Evolutionary conservation across 805 yeast genomes (phyloP).

Genomic region (Limtongia smithiae): DNA sequence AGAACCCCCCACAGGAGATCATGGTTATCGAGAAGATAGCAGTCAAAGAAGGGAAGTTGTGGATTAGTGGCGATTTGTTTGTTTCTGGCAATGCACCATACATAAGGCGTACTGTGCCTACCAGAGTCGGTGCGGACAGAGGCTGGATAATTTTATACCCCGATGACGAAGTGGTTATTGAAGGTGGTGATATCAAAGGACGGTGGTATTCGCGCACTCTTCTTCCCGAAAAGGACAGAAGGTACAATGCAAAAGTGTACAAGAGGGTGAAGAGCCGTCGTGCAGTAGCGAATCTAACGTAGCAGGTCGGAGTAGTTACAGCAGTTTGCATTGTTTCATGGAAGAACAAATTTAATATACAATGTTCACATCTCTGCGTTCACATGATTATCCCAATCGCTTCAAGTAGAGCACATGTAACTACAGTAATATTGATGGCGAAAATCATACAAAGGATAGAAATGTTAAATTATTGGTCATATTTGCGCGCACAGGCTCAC

Average conservation of each 20-base stretch:
- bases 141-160: not conserved
- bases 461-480: too few species aligned
- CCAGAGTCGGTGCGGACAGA: not conserved
- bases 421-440: too few species aligned
- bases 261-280: not conserved
- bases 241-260: not conserved
- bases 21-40: conserved; percentile 13
- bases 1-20: too few species aligned
- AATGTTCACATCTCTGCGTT: too few species aligned
- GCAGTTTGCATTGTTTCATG: too few species aligned
- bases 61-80: not conserved
- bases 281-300: not conserved
- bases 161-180: not conserved
- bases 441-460: too few species aligned
- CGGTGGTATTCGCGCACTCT: not conserved
- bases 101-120: not conserved
- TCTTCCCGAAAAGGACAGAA: too few species aligned
- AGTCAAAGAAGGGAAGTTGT: not conserved
- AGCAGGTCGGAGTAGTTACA: not conserved
- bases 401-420: not conserved
- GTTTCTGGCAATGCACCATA: not conserved
- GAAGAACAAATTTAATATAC: not conserved
- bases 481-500: not conserved
- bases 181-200: not conserved
- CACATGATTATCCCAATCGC: too few species aligned